Percentiles rank a stretch among this genome's conserved stretches.
Conservation (phyloP, 345 rosid species). For the Populus ilicifolia region DNA sequence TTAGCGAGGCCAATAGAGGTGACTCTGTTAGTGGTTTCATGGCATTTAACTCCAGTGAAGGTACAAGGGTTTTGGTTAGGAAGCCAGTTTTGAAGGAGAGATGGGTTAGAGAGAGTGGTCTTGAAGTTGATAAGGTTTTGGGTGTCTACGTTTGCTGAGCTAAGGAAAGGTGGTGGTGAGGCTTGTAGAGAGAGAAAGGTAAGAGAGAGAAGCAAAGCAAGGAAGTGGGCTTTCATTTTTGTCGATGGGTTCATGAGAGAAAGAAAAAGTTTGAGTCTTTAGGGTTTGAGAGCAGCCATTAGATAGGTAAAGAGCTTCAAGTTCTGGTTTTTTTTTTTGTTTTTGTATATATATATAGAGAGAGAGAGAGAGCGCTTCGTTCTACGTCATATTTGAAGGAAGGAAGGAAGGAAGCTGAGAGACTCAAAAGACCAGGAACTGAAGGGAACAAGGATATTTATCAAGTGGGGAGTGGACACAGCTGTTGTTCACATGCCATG, state of each 20-base stretch:
- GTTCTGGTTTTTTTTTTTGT: not conserved
- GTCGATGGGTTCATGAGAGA: not conserved
- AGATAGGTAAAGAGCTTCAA: constrained; percentile 5
- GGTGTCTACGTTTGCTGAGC: constrained; percentile 30
- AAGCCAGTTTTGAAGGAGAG: constrained; percentile 56
- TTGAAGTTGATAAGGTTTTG: constrained; percentile 68
- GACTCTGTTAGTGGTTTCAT: constrained; percentile 37
- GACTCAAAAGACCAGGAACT: constrained; percentile 40
- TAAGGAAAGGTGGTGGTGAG: not conserved
- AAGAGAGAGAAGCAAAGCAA: not conserved
- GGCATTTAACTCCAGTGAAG: constrained; percentile 66
- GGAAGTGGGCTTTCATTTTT: constrained; percentile 16
- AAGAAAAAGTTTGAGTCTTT: not conserved
- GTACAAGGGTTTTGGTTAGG: constrained; percentile 56
- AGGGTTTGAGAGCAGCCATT: constrained; percentile 14
- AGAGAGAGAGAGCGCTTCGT: constrained; percentile 13
- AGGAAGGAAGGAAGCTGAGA: not conserved
- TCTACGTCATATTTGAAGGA: constrained; percentile 31
- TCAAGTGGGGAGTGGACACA: constrained; percentile 62
- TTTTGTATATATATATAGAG: too few relatives aligned
- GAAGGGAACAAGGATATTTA: constrained; percentile 56
- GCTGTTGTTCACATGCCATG: constrained; percentile 96
- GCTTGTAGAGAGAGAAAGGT: constrained; percentile 2
- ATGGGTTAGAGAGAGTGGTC: constrained; percentile 39
- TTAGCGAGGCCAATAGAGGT: constrained; percentile 54